phyloP scores from a whole-genome alignment of 2,329 filamentous ascomycete species.

The Diaporthe ilicicola region DNA sequence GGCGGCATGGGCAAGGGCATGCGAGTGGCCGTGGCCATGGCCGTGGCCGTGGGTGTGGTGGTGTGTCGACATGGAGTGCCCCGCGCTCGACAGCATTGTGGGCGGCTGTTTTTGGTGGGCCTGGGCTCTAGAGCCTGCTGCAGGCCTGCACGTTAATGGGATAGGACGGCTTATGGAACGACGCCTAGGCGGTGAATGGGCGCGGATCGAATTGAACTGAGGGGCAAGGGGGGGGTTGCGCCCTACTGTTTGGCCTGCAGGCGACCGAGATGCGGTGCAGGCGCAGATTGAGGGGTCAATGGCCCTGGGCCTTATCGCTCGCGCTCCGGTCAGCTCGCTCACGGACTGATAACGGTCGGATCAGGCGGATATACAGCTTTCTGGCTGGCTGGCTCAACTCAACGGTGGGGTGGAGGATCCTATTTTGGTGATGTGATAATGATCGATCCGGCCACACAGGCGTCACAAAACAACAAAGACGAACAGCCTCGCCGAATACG shows the following conservation, averaged over 20 bases:
- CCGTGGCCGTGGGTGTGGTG: not conserved
- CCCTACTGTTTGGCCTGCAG: not conserved
- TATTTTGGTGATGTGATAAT: not conserved
- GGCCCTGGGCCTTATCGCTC: not conserved
- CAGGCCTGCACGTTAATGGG: not conserved
- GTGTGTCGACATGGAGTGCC: slow-evolving; percentile 20
- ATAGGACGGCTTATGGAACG: not conserved
- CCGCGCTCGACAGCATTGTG: slow-evolving; percentile 31
- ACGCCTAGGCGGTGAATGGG: slow-evolving; percentile 7
- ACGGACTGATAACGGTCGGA: slow-evolving; percentile 19
- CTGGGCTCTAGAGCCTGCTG: slow-evolving; percentile 19
- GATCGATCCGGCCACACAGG: slow-evolving; percentile 3
- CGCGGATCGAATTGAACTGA: not conserved
- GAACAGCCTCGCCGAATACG: slow-evolving; percentile 7
- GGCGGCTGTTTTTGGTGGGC: slow-evolving; percentile 11
- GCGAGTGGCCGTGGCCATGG: not conserved
- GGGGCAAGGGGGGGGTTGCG: not conserved
- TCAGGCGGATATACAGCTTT: not conserved
- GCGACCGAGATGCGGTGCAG: not conserved
- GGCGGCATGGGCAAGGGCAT: not conserved
- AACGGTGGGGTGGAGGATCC: not conserved
- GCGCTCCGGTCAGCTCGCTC: not conserved
- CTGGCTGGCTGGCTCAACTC: not conserved
- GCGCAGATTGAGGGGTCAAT: slow-evolving; percentile 1
- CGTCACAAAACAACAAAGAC: not conserved